phyloP scores from a whole-genome alignment of 1,139 yeast genomes.

The Yamadazyma trypodendri region DNA sequence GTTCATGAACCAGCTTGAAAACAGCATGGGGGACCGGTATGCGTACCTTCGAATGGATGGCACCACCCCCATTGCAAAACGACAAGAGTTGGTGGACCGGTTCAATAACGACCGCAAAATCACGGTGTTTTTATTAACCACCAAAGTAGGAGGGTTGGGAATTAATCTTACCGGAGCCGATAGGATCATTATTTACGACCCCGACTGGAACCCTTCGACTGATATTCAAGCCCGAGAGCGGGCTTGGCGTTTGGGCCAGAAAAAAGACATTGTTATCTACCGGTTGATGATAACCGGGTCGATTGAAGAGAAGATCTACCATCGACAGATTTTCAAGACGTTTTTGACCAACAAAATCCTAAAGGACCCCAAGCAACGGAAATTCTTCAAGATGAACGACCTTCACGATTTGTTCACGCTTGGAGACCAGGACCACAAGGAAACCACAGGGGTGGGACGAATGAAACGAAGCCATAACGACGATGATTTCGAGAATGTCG shows the following conservation, averaged over 20 bases:
- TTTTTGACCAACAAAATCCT: conserved; percentile 88
- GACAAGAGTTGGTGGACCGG: conserved; percentile 78
- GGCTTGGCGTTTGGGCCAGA: conserved; percentile 97
- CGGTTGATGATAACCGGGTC: conserved; percentile 93
- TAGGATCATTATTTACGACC: conserved; percentile 89
- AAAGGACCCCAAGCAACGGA: conserved; percentile 90
- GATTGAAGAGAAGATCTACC: conserved; percentile 94
- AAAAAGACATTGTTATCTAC: conserved; percentile 88
- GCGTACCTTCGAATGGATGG: conserved; percentile 91
- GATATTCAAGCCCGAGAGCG: conserved; percentile 96
- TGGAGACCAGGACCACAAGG: conserved; percentile 64
- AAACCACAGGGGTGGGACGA: conserved; percentile 45
- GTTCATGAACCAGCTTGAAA: conserved; percentile 45
- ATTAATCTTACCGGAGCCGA: conserved; percentile 94
- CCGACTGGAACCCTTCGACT: conserved; percentile 98
- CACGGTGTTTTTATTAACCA: conserved; percentile 75
- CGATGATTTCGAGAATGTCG: conserved; percentile 58
- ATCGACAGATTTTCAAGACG: conserved; percentile 94
- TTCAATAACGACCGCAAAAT: conserved; percentile 64
- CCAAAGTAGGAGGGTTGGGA: conserved; percentile 95
- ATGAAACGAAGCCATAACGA: conserved; percentile 30
- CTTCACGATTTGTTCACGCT: conserved; percentile 84
- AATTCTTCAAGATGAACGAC: conserved; percentile 91
- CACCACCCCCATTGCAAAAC: conserved; percentile 69
- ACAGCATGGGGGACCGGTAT: conserved; percentile 21